Base-by-base conservation (phyloP, 306 rosid genomes). In the Sophora flavescens region DNA sequence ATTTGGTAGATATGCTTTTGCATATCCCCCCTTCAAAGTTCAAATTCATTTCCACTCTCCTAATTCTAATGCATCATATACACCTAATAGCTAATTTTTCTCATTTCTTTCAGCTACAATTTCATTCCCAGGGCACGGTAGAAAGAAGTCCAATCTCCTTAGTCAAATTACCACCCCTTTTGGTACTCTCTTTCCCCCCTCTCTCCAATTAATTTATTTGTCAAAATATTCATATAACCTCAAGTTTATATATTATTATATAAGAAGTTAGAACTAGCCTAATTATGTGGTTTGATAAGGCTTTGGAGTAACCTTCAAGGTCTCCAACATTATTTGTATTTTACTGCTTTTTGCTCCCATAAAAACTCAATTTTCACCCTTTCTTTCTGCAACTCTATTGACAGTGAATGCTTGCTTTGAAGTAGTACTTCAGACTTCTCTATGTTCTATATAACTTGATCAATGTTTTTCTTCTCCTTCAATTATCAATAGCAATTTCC, bases 31-130 rank as follows among this genome's bases (percentile, higher is more conserved):
- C 30, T 65, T 57, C 79, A 77, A 38, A 6, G 17, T 65, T 57
- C 79, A 77, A 28, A 6, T 60, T 35, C 69, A 17, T 80, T 80
- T 65, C 38, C 74, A 68, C 68, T 66, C 47, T 35, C 28, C 6
- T 44, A n/a, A n/a, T n/a, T 28, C 51, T 38, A 48, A 48, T 60
- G 72, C 36, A 61, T 3, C 72, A 47, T 4, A 47, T 33, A 35
- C 70, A 70, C 45, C 36, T 15, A n/a, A 50, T 38, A 39, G 38
- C 58, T 63, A 8, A 41, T 47, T 30, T 79, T 41, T 8, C 71
- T 30, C 81, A 35, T 76, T 81, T 26, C 51, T 17, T 26, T 64
- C 32, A 33, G 5, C 54, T 39, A 22, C 58, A 71, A 15, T 14
- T 22, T 26, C 68, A 41, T 78, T 56, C 63, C 16, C 4, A 14